Evolutionary conservation across 148 eudicot species (phyloP), one percentile per base, ranked within the genome.

Genomic region (Vaccinium vitisidaea): DNA sequence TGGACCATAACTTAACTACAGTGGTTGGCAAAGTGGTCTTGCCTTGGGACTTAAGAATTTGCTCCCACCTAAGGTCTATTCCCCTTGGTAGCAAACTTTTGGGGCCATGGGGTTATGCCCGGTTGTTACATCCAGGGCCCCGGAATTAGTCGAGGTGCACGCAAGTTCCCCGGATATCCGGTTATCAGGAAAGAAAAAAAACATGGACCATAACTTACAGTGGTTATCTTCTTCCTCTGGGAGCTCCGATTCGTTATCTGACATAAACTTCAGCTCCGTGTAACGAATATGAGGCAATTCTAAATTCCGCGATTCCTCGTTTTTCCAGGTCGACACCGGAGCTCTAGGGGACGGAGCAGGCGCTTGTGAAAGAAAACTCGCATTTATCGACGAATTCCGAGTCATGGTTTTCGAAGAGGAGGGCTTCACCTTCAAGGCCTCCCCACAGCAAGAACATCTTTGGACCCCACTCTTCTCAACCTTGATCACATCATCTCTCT

Each of bases 381-480:
- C 85, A 70, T 74, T 86, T n/a, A 85, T 71, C 0, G 91, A 87
- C 5, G 88, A 65, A 63, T 43, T 85, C 30, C 85, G 50, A 5
- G 79, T 43, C 69, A 81, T 73, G 46, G 82, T 87, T 81, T 90
- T 92, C 56, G 86, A 80, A 12, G 93, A 78, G 23, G 88, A 75
- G 8, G 88, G 74, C 84, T 85, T 94, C 70, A 75, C 80, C 85
- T 93, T 95, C 91, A 94, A 82, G 61, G 91, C 89, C 86, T 95
- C 99, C 50, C 98, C 98, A 91, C 99, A 97, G 83, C 99, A 97
- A 6, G 92, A 91, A 83, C 99, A 97, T 84, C 89, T 86, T 5
- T 55, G 52, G 76, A 84, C 74, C 58, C 74, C 88, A 79, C 73
- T 81, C 3, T 73, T 85, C 50, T 82, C 87, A 32, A 81, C 84